These are phyloP conservation scores for Alternaria triticimaculans DNA, from an alignment of 2,329 filamentous ascomycete species.

Conservation along the genomic window DNA sequence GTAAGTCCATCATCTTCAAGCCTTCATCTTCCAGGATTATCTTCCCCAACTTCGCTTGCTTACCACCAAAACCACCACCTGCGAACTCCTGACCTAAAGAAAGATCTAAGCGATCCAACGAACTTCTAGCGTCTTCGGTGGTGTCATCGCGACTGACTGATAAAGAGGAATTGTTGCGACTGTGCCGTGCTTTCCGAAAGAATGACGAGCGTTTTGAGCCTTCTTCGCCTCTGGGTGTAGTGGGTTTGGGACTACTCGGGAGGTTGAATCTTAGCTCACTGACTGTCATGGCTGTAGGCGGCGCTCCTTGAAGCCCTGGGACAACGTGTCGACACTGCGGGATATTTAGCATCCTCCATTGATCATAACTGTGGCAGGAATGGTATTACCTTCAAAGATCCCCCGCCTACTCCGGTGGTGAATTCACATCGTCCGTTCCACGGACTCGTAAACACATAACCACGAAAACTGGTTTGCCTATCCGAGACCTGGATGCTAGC, in stretches of 20 bases:
- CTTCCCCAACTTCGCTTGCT: conserved; percentile 91
- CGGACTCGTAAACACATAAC: conserved; percentile 80
- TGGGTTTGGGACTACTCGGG: conserved; percentile 59
- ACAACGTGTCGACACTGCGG: conserved; percentile 72
- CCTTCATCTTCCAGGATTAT: conserved; percentile 89
- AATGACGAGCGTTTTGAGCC: conserved; percentile 44
- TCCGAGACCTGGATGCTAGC: conserved; percentile 51
- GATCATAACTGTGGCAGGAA: neutral
- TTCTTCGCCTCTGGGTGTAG: conserved; percentile 42
- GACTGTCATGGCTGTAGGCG: conserved; percentile 58
- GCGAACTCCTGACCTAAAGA: conserved; percentile 82
- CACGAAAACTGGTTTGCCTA: conserved; percentile 59
- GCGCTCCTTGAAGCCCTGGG: conserved; percentile 51
- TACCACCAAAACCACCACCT: conserved; percentile 84
- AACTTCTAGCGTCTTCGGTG: conserved; percentile 29
- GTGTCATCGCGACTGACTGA: conserved; percentile 26
- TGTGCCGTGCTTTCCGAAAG: conserved; percentile 40
- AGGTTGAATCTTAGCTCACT: conserved; percentile 93
- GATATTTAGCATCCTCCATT: neutral
- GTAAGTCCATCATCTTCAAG: conserved; percentile 91
- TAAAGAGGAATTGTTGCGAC: conserved; percentile 37
- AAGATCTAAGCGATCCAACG: conserved; percentile 67
- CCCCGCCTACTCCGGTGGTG: conserved; percentile 75
- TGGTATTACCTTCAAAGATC: conserved; percentile 63
- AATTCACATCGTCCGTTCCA: conserved; percentile 92